These are phyloP conservation scores for Goniomonas avonlea DNA, from an alignment of 78 protist genomes.

Conservation along the genomic window DNA sequence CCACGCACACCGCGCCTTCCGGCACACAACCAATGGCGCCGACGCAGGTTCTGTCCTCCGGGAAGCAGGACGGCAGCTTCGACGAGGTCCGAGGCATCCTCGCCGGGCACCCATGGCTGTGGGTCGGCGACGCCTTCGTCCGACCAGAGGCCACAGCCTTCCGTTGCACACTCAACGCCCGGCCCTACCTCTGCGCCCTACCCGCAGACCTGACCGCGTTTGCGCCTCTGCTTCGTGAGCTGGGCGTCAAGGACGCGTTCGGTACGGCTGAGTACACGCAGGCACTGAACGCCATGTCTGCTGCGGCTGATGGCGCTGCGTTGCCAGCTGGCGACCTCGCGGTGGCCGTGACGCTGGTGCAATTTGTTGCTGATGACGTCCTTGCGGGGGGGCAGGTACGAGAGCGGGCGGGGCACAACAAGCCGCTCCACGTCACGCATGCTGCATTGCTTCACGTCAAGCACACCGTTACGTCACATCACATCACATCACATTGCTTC, in stretches of 20 bases:
- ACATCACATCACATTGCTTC: too few relatives aligned
- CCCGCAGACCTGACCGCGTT: not conserved
- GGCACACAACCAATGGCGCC: too few relatives aligned
- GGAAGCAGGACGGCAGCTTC: too few relatives aligned
- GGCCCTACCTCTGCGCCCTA: not conserved
- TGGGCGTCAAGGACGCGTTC: constrained; percentile 9
- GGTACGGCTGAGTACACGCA: not conserved
- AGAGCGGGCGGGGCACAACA: too few relatives aligned
- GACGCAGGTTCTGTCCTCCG: too few relatives aligned
- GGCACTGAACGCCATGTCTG: not conserved
- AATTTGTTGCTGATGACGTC: constrained; percentile 4
- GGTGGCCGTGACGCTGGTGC: not conserved
- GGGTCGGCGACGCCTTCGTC: constrained; percentile 10
- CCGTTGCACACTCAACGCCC: not conserved
- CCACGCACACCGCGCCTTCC: too few relatives aligned
- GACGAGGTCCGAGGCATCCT: not conserved
- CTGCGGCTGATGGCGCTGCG: not conserved
- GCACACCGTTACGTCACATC: too few relatives aligned
- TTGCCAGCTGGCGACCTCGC: not conserved
- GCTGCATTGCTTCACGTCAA: too few relatives aligned
- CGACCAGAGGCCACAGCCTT: not conserved
- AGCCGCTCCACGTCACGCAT: too few relatives aligned
- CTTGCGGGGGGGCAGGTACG: too few relatives aligned
- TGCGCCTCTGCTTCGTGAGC: not conserved
- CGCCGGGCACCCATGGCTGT: not conserved